Conservation (phyloP, 768 basidiomycete genomes). For the Trametes gibbosa region DNA sequence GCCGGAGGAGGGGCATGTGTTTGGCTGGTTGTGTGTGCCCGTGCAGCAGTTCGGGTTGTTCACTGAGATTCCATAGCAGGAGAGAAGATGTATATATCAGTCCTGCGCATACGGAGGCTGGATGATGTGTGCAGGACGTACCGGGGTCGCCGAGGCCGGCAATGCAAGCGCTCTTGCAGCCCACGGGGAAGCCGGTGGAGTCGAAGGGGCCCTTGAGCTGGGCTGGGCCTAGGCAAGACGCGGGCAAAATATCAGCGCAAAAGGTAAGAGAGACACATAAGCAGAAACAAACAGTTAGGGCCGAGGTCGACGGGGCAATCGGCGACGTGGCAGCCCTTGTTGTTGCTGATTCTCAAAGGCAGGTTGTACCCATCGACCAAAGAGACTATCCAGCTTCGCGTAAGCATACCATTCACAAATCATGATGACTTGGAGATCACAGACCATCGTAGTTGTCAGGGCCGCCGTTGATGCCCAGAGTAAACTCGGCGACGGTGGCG, state of each 20-base stretch:
- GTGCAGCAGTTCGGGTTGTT: constrained; percentile 68
- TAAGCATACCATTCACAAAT: background rate
- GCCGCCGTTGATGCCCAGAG: constrained; percentile 24
- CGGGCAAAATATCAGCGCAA: too few species aligned
- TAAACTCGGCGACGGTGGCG: constrained; percentile 37
- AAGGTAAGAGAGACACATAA: too few species aligned
- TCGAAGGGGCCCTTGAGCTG: constrained; percentile 36
- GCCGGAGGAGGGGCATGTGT: constrained; percentile 53
- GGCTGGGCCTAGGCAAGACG: constrained; percentile 35
- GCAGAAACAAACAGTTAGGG: constrained; percentile 33
- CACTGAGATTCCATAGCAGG: constrained; percentile 20
- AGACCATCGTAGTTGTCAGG: constrained; percentile 35
- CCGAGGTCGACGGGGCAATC: constrained; percentile 38
- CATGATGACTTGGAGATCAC: background rate
- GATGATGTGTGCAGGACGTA: background rate
- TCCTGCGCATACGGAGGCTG: too few species aligned
- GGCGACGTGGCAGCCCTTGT: constrained; percentile 33
- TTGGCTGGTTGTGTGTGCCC: constrained; percentile 48
- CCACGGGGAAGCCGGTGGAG: constrained; percentile 36
- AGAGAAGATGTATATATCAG: background rate
- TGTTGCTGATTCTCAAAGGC: constrained; percentile 34
- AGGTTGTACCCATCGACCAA: constrained; percentile 35
- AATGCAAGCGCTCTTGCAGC: constrained; percentile 44
- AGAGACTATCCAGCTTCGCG: constrained; percentile 21
- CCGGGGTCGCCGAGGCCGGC: constrained; percentile 37